These are phyloP conservation scores for Sistotremastrum suecicum DNA, from an alignment of 768 basidiomycete genomes.

Conservation along the genomic window DNA sequence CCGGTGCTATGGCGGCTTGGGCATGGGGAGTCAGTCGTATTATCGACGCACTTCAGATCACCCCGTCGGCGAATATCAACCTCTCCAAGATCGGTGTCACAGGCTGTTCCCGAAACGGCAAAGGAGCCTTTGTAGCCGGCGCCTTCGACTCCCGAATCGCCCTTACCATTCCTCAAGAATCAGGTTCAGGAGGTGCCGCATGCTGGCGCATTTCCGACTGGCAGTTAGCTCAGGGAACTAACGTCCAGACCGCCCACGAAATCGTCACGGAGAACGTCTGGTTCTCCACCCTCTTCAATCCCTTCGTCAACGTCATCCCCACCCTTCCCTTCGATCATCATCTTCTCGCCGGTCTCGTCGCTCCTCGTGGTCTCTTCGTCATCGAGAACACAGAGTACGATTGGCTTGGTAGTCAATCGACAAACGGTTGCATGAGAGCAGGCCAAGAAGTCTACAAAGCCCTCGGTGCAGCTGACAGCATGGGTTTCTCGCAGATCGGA, in stretches of 20 bases:
- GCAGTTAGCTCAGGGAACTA: conserved; percentile 27
- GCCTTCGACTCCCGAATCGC: conserved; percentile 46
- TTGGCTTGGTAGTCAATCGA: conserved; percentile 39
- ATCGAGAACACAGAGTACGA: conserved; percentile 42
- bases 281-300: conserved; percentile 37
- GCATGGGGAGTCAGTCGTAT: conserved; percentile 47
- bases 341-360: conserved; percentile 37
- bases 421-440: conserved; percentile 37
- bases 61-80: conserved; percentile 33
- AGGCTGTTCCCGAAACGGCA: conserved; percentile 48
- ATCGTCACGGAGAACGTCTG: conserved; percentile 51
- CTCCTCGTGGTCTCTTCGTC: conserved; percentile 37
- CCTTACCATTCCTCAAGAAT: conserved; percentile 49
- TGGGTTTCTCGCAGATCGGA: conserved; percentile 41
- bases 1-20: conserved; percentile 46
- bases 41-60: conserved; percentile 43
- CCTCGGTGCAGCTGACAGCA: conserved; percentile 28
- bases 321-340: conserved; percentile 48
- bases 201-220: conserved; percentile 45
- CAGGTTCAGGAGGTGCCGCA: conserved; percentile 44
- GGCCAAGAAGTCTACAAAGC: conserved; percentile 37
- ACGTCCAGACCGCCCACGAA: conserved; percentile 40
- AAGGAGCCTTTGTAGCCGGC: conserved; percentile 44
- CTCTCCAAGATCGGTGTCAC: conserved; percentile 35
- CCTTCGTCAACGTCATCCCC: conserved; percentile 30